phyloP scores from a whole-genome alignment of 2,329 filamentous ascomycete species.

The Arachnomyces sp. region DNA sequence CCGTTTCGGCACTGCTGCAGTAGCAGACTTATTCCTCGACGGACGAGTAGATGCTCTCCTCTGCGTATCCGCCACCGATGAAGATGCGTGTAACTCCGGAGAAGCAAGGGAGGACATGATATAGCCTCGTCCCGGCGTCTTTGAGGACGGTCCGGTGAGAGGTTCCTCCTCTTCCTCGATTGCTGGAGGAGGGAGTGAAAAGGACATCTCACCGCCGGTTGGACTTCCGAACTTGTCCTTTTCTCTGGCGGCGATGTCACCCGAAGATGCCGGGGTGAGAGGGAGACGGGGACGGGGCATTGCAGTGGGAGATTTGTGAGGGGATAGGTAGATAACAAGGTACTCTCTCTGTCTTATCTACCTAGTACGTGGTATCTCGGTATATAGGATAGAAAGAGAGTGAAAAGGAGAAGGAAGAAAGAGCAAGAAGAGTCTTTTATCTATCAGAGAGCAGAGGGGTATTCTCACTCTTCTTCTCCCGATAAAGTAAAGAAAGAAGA shows the following conservation, averaged over 20 bases:
- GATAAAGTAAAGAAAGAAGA: not conserved
- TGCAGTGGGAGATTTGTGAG: not conserved
- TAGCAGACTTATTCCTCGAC: too few species aligned
- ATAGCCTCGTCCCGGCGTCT: slow-evolving; percentile 39
- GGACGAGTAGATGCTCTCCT: too few species aligned
- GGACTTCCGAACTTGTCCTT: slow-evolving; percentile 12
- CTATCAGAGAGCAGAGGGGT: not conserved
- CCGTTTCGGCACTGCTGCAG: too few species aligned
- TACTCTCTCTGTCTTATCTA: too few species aligned
- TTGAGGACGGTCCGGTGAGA: slow-evolving; percentile 3
- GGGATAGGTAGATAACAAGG: not conserved
- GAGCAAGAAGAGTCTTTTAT: not conserved
- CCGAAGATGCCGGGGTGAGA: slow-evolving; percentile 71
- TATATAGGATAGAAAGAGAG: not conserved
- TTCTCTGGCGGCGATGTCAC: slow-evolving; percentile 68
- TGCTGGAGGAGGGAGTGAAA: slow-evolving; percentile 71
- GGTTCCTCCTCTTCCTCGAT: too few species aligned
- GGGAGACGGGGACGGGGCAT: slow-evolving; percentile 64
- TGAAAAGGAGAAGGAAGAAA: not conserved
- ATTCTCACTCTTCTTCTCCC: too few species aligned
- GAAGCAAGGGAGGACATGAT: slow-evolving; percentile 40
- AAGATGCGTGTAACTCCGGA: slow-evolving; percentile 30
- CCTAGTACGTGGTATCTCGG: not conserved
- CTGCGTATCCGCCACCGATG: slow-evolving; percentile 21
- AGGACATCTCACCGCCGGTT: slow-evolving; percentile 53